Percentiles rank a stretch among this genome's conserved stretches.
Conservation (phyloP, 176 grass and related monocot genomes). For the Echinochloa phyllopogon region DNA sequence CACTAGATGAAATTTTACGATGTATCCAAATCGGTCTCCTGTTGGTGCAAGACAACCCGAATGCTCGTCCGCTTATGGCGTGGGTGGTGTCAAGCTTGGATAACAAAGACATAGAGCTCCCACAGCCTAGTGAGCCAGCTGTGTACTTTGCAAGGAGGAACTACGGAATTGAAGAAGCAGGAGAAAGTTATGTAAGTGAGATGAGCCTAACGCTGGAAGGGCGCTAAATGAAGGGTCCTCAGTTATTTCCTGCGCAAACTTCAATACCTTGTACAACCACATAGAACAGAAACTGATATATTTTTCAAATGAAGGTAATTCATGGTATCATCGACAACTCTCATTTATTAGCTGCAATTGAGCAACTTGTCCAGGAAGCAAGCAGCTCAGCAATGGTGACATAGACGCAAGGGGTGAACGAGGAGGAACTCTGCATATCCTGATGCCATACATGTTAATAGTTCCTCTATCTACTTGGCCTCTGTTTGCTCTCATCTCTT, state of each 20-base stretch:
- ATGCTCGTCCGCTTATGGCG: conserved; percentile 42
- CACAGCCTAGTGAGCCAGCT: conserved; percentile 28
- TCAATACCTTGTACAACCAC: not conserved
- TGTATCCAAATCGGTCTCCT: conserved; percentile 46
- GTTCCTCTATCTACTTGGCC: not conserved
- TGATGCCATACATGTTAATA: not conserved
- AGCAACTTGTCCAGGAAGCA: not conserved
- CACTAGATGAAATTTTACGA: conserved; percentile 18
- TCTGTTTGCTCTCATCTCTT: not conserved
- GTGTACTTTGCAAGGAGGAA: conserved; percentile 13
- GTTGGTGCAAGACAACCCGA: conserved; percentile 48
- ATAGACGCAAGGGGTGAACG: not conserved
- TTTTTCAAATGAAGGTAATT: not conserved
- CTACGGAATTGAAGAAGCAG: not conserved
- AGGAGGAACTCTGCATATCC: not conserved
- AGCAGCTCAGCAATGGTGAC: not conserved
- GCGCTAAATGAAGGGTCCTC: conserved; percentile 37
- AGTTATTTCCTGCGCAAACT: not conserved
- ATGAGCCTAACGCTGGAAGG: conserved; percentile 30
- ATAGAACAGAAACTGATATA: not conserved
- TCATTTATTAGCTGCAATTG: not conserved
- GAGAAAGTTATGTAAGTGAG: not conserved
- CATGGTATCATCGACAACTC: not conserved
- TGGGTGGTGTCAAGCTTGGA: conserved; percentile 44
- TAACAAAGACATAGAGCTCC: conserved; percentile 32